phyloP scores from a whole-genome alignment of 2,329 filamentous ascomycete genomes.

The Fusarium pilosicola region DNA sequence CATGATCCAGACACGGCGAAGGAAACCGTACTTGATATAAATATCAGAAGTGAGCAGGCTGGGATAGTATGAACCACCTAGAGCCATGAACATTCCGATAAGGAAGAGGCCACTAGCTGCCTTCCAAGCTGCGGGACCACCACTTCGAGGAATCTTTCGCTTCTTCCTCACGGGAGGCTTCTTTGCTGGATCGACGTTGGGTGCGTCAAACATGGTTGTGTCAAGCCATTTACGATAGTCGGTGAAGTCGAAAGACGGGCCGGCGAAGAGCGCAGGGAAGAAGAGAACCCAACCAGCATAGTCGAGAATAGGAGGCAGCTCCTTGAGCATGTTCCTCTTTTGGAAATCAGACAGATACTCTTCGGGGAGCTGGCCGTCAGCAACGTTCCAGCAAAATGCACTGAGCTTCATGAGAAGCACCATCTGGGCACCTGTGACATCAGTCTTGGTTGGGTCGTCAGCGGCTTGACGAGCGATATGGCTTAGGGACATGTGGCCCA shows the following conservation, averaged over 20 bases:
- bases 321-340: conserved; percentile 78
- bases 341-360: conserved; percentile 87
- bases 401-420: conserved; percentile 97
- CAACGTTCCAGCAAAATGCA: conserved; percentile 97
- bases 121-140: conserved; percentile 84
- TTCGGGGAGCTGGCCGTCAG: conserved; percentile 84
- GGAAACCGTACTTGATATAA: conserved; percentile 74
- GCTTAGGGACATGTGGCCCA: conserved; percentile 93
- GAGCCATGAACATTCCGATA: conserved; percentile 80
- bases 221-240: conserved; percentile 95
- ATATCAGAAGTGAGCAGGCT: conserved; percentile 71
- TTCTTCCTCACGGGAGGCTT: conserved; percentile 88
- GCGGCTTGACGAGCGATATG: conserved; percentile 84
- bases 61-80: conserved; percentile 74
- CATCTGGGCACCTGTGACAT: conserved; percentile 98
- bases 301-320: conserved; percentile 81
- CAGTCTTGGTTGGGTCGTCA: conserved; percentile 73
- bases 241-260: conserved; percentile 92
- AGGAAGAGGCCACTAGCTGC: conserved; percentile 77
- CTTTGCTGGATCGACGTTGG: conserved; percentile 83
- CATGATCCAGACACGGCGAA: conserved; percentile 79
- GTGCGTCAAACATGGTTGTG: conserved; percentile 90
- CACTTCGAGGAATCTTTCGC: conserved; percentile 91
- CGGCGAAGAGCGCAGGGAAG: conserved; percentile 89
- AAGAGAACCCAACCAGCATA: conserved; percentile 93